Base-by-base conservation (phyloP, 2,329 filamentous ascomycete species). In the Ascocoryne sarcoides region DNA sequence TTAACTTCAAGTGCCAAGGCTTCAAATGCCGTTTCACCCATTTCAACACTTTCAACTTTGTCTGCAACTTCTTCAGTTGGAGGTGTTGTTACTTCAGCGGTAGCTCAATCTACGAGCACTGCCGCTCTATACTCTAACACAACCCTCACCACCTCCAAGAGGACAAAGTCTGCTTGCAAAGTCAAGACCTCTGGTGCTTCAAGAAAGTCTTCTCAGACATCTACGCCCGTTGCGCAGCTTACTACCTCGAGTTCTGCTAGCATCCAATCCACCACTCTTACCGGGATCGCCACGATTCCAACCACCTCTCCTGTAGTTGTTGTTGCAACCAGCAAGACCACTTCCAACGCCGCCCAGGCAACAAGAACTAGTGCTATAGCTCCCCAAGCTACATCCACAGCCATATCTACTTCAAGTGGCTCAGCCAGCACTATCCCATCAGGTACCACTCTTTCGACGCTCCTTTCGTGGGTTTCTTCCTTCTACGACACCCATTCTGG, bases 381-480 rank as follows among this genome's bases (percentile, higher is more conserved):
- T 10, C 12, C 42, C 7, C 3, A 36, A 10, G 28, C 42, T 19
- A 14, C 26, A 35, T n/a, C 35, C 15, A 26, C 26, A 10, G 23
- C 36, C n/a, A 3, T 28, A 10, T 12, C 42, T 23, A 28, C 32
- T n/a, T 30, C 35, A 4, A 37, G 39, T 12, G 20, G 32, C 14
- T 28, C 44, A 20, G 15, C 40, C 28, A 15, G 26, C 29, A 32
- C 34, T 12, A 26, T 35, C 14, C 46, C 48, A 29, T 16, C 19
- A 26, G 49, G 49, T 10, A 51, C 47, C 9, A 53, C 45, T 10
- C 49, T 53, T 32, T 15, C 23, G 28, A 40, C 37, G 26, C 40
- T 51, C 42, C 44, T 53, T 17, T 40, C 45, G 10, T 51, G 50
- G 49, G 8, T 53, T 19, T 46, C 46, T 7, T 42, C 40, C 10